Evolutionary conservation across 345 rosid species (phyloP), one percentile per base, ranked within the genome.

Genomic region (Lepidium aucheri): DNA sequence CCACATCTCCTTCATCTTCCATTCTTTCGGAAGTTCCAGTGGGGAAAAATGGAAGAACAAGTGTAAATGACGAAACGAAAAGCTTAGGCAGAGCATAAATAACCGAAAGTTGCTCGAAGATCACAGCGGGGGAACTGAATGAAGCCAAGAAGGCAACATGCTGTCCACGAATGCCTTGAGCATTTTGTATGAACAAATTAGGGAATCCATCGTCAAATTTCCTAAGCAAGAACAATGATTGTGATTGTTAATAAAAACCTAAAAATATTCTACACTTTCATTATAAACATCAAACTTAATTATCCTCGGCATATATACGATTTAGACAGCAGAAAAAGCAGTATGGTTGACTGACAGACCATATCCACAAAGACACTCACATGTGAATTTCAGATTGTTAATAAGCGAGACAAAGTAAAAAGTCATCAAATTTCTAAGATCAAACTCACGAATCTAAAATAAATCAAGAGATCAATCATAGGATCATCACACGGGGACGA

Each of bases 1-100:
- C 97, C 5, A 88, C 92, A 53, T 90, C 97, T 35, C 99, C 99
- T 72, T 94, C 99, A 2, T 94, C 99, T 74, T 94, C 99, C 99
- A 94, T 94, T 17, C 97, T 84, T 83, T 94, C 99, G 0, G 92
- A 94, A 35, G 99, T 94, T 10, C 99, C 99, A 3, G 97, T 94
- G 4, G 99, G 99, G 54, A 94, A 94, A 61, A 94, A 94, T 0
- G 99, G 99, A 30, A 94, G 95, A 74, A 94, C 97, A 1, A 94
- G 85, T 6, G 97, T 94, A 65, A 94, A 90, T 0, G 97, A 94
- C 8, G 99, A 94, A 28, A 90, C 61, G 62, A 94, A 94, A 76
- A 94, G 75, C 68, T 94, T 94, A 0, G 97, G 99, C 64, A 90
- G 79, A 9, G 97, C 97, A 51, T 90, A 94, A 30, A 90, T 88